Percentiles rank a stretch among this genome's conserved stretches.
phyloP scores from a whole-genome alignment of 306 rosid genomes.

The Pterocarpus macrocarpus region DNA sequence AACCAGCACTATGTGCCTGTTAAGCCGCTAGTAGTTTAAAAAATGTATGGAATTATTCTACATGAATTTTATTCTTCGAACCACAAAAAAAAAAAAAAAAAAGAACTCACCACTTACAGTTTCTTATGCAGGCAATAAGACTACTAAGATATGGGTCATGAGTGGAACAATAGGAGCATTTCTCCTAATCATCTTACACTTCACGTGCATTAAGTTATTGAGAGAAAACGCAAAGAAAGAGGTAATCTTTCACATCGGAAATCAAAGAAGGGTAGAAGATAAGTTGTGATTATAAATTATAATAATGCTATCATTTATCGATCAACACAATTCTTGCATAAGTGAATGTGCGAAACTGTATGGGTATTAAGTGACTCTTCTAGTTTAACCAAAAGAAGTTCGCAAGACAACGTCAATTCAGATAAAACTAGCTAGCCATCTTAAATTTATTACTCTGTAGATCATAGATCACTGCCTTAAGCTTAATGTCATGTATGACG shows the following conservation, averaged over 20 bases:
- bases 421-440: not conserved
- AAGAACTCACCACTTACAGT: not conserved
- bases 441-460: not conserved
- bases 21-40: too few species aligned
- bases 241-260: not conserved
- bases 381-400: not conserved
- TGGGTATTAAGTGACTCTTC: too few species aligned
- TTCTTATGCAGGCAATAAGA: conserved; percentile 12
- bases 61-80: too few species aligned
- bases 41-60: too few species aligned
- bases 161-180: not conserved
- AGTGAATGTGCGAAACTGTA: not conserved
- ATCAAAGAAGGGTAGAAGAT: not conserved
- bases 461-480: not conserved
- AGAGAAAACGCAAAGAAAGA: conserved; percentile 37
- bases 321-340: not conserved
- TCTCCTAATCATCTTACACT: not conserved
- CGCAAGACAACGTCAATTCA: not conserved
- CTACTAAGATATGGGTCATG: not conserved
- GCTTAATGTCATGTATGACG: not conserved
- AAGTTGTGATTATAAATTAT: not conserved
- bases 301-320: too few species aligned
- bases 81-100: too few species aligned
- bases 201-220: not conserved
- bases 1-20: too few species aligned